Conservation (phyloP, 2,329 filamentous ascomycete genomes). For the Stagonosporopsis chrysanthemi region DNA sequence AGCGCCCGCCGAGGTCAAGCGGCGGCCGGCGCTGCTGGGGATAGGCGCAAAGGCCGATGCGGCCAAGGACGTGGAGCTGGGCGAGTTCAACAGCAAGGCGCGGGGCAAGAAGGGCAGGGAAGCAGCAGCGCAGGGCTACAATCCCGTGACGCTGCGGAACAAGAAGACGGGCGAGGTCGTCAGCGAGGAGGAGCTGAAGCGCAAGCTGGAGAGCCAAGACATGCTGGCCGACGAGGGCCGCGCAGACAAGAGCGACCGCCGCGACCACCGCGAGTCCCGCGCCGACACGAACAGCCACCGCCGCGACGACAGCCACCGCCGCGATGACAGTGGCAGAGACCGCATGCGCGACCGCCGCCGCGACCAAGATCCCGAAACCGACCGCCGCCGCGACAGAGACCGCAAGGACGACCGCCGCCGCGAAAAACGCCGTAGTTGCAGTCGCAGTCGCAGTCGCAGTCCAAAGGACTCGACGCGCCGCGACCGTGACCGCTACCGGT, state of each 20-base stretch:
- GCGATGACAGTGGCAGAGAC: conserved; percentile 26
- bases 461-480: not conserved
- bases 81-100: conserved; percentile 69
- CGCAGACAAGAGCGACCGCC: conserved; percentile 35
- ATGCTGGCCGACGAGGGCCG: conserved; percentile 48
- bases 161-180: conserved; percentile 68
- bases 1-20: conserved; percentile 71
- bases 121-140: conserved; percentile 61
- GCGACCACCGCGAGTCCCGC: conserved; percentile 22
- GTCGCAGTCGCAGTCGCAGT: no score
- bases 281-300: conserved; percentile 28
- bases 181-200: conserved; percentile 67
- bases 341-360: conserved; percentile 10
- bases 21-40: conserved; percentile 81
- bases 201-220: conserved; percentile 59
- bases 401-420: conserved; percentile 27
- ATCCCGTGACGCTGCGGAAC: conserved; percentile 67
- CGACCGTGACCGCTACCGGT: conserved; percentile 34
- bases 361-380: conserved; percentile 18
- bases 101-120: conserved; percentile 55
- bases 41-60: conserved; percentile 84
- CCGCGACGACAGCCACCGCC: conserved; percentile 26
- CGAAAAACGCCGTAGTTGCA: conserved; percentile 26
- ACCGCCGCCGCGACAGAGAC: conserved; percentile 23
- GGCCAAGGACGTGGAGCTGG: conserved; percentile 70